Base-by-base conservation (phyloP, 2,329 filamentous ascomycete genomes). In the Trichophyton verrucosum region DNA sequence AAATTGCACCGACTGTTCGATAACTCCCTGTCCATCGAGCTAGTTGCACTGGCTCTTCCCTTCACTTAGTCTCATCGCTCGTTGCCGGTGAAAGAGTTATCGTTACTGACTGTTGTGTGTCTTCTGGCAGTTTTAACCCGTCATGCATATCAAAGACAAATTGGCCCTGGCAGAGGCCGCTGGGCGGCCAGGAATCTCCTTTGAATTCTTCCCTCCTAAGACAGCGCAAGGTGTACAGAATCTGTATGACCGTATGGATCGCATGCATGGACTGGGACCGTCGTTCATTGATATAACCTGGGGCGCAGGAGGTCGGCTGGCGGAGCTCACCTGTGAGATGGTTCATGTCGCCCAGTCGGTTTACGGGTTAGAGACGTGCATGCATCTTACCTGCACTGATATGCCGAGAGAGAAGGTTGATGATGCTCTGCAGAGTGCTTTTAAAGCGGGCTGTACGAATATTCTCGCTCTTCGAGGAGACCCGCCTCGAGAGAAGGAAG, bases 181-280 rank as follows among this genome's bases (percentile, higher is more conserved):
- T 70, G 85, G 86, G 72, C 83, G 87, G 70, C 87, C 91, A 61
- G 94, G 91, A 72, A 96, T 96, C 81, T 99, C 94, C 63, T 99
- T 99, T 79, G 94, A 99, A 76, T 99, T 96, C 81, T 99, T 99
- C 77, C 94, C 94, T 58, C 94, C 94, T 44, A 99, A 99, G 80
- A 99, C 94, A 3, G 75, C 75, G 22, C 75, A 78, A 77, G 94
- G 94, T 81, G 92, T 99, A 11, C 94, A 99, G 78, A 99, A 99
- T 75, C 86, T 99, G 62, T 99, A 99, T 81, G 94, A 99, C 69
- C 89, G 94, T 68, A 97, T 99, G 89, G 94, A 99, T 77, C 91
- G 91, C 76, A 99, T 99, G 94, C 91, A 96, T 76, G 84, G 87
- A 70, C 84, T 95, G 65, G 94, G 91, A 1, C 94, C 92, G 65